These are phyloP conservation scores for Colletotrichum agaves DNA, from an alignment of 2,329 filamentous ascomycete species.

Conservation along the genomic window DNA sequence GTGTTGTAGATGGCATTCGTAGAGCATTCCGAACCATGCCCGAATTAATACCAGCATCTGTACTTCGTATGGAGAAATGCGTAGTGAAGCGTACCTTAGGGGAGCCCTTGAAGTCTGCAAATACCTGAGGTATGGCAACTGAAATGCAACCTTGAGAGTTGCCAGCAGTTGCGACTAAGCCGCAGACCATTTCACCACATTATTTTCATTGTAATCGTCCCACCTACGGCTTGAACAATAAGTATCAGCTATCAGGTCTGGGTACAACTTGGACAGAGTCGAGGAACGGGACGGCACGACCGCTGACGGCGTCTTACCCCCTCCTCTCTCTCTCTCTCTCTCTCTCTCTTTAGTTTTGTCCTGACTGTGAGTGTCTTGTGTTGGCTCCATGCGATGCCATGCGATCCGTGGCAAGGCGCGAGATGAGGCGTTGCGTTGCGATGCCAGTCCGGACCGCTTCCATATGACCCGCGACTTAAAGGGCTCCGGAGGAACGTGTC, in stretches of 20 bases:
- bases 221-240: not conserved
- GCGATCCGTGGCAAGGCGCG: not conserved
- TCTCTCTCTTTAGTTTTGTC: too few species aligned
- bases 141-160: constrained; percentile 27
- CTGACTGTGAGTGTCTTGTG: not conserved
- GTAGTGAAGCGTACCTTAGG: too few species aligned
- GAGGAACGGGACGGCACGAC: constrained; percentile 2
- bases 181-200: not conserved
- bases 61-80: not conserved
- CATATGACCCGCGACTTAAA: not conserved
- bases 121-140: not conserved
- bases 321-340: not conserved
- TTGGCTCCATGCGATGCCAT: constrained; percentile 8
- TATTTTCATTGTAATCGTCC: not conserved
- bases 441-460: not conserved
- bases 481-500: constrained; percentile 12
- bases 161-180: not conserved
- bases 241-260: not conserved
- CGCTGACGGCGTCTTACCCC: not conserved
- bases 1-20: not conserved
- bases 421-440: constrained; percentile 9
- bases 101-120: not conserved
- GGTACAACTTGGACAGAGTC: constrained; percentile 6
- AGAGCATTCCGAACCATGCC: not conserved
- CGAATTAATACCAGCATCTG: not conserved